A percentile compares a stretch with the other conserved stretches of the same genome.
These are phyloP conservation scores for Trichoderma harzianum DNA, from an alignment of 2,329 filamentous ascomycete species.

Conservation along the genomic window DNA sequence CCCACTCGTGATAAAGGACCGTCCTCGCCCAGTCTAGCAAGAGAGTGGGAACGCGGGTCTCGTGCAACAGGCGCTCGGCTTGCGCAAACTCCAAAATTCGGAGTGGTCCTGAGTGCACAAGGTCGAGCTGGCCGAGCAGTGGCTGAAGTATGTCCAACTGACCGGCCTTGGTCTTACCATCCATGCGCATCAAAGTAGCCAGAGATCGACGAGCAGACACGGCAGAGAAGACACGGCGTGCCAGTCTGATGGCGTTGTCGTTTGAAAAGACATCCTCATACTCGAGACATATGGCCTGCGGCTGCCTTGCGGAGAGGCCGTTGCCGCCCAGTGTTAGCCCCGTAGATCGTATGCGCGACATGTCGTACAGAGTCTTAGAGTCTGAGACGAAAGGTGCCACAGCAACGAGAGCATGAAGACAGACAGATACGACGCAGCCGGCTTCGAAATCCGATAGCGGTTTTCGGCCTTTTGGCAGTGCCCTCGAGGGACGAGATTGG, in stretches of 20 bases:
- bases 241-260: constrained; percentile 57
- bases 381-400: constrained; percentile 51
- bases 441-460: constrained; percentile 45
- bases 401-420: constrained; percentile 60
- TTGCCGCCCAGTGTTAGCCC: constrained; percentile 49
- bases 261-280: constrained; percentile 63
- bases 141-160: constrained; percentile 42
- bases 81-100: constrained; percentile 48
- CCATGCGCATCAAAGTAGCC: constrained; percentile 40
- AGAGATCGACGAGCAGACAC: constrained; percentile 53
- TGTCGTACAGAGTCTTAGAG: constrained; percentile 50
- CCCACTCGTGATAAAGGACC: constrained; percentile 76
- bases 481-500: constrained; percentile 28
- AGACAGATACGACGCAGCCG: constrained; percentile 55
- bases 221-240: constrained; percentile 55
- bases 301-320: constrained; percentile 45
- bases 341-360: constrained; percentile 58
- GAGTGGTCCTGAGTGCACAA: constrained; percentile 44
- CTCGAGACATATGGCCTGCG: constrained; percentile 50
- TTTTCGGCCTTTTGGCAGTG: constrained; percentile 8
- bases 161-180: constrained; percentile 33
- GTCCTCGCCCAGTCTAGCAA: constrained; percentile 70
- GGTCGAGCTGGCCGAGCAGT: constrained; percentile 52
- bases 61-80: constrained; percentile 52
- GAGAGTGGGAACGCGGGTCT: constrained; percentile 54